Evolutionary conservation across 495 filamentous ascomycete genomes (phyloP), one percentile per base, ranked within the genome.

Genomic region (Neurospora sp.): DNA sequence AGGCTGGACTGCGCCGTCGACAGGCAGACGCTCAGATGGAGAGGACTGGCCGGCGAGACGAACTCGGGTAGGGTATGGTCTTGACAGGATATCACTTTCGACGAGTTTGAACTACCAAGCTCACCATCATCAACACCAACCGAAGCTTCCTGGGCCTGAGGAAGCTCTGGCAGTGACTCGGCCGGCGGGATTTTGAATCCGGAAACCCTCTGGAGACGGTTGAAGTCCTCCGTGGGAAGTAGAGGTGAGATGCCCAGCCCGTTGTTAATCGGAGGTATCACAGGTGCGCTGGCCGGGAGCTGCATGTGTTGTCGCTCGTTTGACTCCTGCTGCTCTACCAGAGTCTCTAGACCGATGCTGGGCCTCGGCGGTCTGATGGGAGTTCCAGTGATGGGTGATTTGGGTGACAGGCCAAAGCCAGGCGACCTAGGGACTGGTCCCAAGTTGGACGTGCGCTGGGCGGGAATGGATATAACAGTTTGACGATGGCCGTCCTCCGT

Each of bases 391-490:
- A 68, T 37, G 16, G 44, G 70, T 3, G 44, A 35, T 31, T 18
- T 59, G 18, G 70, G 70, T 35, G 71, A 42, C 37, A 42, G 40
- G 9, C 61, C 61, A 38, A 70, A 27, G 38, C 72, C 53, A n/a
- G 59, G 40, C 45, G 59, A 14, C 20, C 22, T 38, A n/a, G 69
- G 39, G 72, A 65, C 27, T 59, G 39, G 40, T 10, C 22, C 10
- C 3, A 72, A 16, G 40, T 65, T 38, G 31, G 35, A 7, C 3
- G 39, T 27, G 27, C 65, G 42, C 16, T 39, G n/a, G n/a, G 31
- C 44, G 4, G 86, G 85, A 20, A 87, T 86, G 31, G 85, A 85
- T 59, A 87, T 87, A 18, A 85, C 85, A 74, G 87, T 86, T 73
- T 88, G 82, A 1, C 82, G 79, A 70, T 83, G 78, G 3, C 85